Evolutionary conservation across 768 basidiomycete species (phyloP), one percentile per base, ranked within the genome.

Genomic region (Coprinopsis marcescibilis): DNA sequence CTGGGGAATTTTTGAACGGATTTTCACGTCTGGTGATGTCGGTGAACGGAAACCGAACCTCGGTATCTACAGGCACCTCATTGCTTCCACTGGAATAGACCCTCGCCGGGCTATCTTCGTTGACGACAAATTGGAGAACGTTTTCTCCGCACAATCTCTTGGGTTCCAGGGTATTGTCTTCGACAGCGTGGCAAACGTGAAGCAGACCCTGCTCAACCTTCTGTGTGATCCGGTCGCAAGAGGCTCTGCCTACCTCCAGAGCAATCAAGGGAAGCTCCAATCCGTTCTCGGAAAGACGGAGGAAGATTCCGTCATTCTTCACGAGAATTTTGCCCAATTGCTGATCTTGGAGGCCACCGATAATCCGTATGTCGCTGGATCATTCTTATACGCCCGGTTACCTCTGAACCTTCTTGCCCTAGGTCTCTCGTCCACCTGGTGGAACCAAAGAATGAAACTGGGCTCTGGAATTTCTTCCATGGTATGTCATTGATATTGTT

Each of bases 101-200:
- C 77, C 79, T 2, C 54, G 53, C 2, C 64, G 60, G 1, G 69
- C 72, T 0, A 73, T 80, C 26, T 81, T 81, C 53, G 71, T 82
- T 8, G 80, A 82, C 43, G 80, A 81, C 61, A 76, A 77, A 47
- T 63, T 67, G 8, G 80, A 80, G 53, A 81, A 81, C 48, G 74
- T 83, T 3, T 54, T 79, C 7, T 69, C 76, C 1, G 79, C 80
- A 8, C 72, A 76, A 3, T 80, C 77, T 0, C 63, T 81, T 8
- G 80, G 80, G 7, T 63, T 81, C 40, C 64, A 70, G 30, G 79
- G 79, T 3, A 72, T 81, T 50, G 63, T 79, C 20, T 78, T 76
- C 36, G 71, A 77, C 40, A 57, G 67, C 23, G 55, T 59, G 6
- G 59, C 55, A 0, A 59, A 60, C 25, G 77, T 78, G 30, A 64